These are phyloP conservation scores for Phoenix roebelenii DNA, from an alignment of 176 grass and related monocot genomes.

Conservation along the genomic window DNA sequence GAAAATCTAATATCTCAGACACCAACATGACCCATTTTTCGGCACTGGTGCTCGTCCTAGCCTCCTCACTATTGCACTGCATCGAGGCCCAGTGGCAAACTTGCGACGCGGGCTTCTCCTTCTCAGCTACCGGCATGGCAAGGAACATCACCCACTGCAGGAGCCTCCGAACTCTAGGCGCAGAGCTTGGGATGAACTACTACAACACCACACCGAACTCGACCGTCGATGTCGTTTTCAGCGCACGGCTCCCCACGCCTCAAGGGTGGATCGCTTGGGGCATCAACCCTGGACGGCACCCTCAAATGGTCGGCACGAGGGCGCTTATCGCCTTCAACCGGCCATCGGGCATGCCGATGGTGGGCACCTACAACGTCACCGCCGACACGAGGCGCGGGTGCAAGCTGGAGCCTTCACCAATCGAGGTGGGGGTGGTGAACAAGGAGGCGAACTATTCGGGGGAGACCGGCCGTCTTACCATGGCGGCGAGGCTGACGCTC, in stretches of 20 bases:
- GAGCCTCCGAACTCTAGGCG: neutral
- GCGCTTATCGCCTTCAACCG: neutral
- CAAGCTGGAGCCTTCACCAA: neutral
- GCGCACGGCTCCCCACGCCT: neutral
- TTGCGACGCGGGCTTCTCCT: conserved; percentile 6
- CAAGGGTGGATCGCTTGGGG: conserved; percentile 10
- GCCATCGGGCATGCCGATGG: neutral
- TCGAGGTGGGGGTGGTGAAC: neutral
- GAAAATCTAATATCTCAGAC: too few species aligned
- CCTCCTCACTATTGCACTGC: neutral
- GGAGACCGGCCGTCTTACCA: neutral
- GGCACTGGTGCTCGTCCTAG: neutral
- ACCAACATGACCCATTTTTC: too few species aligned
- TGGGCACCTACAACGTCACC: neutral
- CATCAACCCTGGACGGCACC: neutral
- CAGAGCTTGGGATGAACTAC: neutral
- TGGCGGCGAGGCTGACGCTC: conserved; percentile 1
- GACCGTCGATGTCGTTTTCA: conserved; percentile 5
- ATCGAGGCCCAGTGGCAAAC: neutral
- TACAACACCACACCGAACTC: neutral
- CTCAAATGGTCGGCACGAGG: conserved; percentile 8
- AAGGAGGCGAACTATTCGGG: neutral
- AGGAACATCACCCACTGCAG: neutral
- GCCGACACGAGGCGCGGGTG: neutral
- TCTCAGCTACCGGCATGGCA: neutral